A percentile compares a stretch with the other conserved stretches of the same genome.
Conservation (phyloP, 352 stramenopile genomes). For the Globisporangium paroecandrum region DNA sequence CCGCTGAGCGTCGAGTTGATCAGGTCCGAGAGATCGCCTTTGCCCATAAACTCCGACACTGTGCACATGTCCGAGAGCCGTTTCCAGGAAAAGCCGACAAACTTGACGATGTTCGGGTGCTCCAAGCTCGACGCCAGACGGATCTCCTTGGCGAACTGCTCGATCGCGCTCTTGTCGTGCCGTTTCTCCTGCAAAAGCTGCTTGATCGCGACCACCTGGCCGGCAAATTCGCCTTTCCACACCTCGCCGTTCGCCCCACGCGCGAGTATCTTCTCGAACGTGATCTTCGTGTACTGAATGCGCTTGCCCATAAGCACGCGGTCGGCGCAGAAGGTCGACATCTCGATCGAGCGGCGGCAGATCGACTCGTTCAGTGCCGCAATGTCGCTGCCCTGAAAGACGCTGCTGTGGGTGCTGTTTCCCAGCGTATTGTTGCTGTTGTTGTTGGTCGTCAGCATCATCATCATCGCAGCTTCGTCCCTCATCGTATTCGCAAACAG, state of each 20-base stretch:
- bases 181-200: conserved; percentile 24
- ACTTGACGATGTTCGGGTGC: conserved; percentile 16
- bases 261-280: conserved; percentile 20
- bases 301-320: conserved; percentile 22
- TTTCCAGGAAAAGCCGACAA: conserved; percentile 33
- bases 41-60: conserved; percentile 32
- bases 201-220: conserved; percentile 30
- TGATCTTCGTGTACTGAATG: conserved; percentile 18
- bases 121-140: conserved; percentile 26
- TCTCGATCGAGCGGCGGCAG: conserved; percentile 16
- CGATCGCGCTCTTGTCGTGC: conserved; percentile 20
- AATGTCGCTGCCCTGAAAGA: conserved; percentile 9
- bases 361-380: conserved; percentile 18
- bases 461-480: background rate
- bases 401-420: background rate
- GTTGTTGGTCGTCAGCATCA: background rate
- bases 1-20: conserved; percentile 27
- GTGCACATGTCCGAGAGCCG: conserved; percentile 29
- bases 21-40: conserved; percentile 29
- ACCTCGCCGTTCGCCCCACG: conserved; percentile 31
- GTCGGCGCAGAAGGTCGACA: conserved; percentile 16
- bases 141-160: conserved; percentile 32
- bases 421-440: background rate
- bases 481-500: background rate
- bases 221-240: conserved; percentile 24